Evolutionary conservation across 306 rosid species (phyloP).

Genomic region (Pueraria montana): DNA sequence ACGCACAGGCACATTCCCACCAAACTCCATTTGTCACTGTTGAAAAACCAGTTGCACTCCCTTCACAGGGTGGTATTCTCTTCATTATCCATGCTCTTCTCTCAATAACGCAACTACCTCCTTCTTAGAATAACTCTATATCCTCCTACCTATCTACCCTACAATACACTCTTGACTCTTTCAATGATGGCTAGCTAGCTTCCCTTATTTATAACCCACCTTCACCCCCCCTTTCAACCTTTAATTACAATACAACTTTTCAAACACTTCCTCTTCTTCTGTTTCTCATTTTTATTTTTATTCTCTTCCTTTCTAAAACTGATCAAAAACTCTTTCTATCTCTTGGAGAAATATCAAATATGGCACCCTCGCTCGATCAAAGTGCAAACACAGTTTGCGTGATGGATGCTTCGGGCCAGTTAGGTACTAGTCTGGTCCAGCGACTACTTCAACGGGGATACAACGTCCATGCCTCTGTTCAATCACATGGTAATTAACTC

Average conservation of each 20-base stretch:
- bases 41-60: background rate
- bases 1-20: no score
- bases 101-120: conserved; percentile 51
- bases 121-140: no score
- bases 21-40: background rate
- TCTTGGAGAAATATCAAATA: background rate
- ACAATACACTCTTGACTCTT: conserved; percentile 79
- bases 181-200: conserved; percentile 50
- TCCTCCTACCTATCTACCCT: conserved; percentile 69
- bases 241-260: background rate
- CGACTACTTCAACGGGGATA: conserved; percentile 70
- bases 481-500: conserved; percentile 55
- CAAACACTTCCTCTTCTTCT: background rate
- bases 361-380: conserved; percentile 63
- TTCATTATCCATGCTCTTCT: no score
- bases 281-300: background rate
- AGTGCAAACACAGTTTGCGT: conserved; percentile 66
- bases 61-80: background rate
- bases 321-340: no score
- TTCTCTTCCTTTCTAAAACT: no score
- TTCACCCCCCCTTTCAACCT: background rate
- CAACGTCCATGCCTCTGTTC: conserved; percentile 77
- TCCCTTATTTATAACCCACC: background rate
- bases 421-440: conserved; percentile 64
- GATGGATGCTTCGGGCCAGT: conserved; percentile 79